A percentile compares a stretch with the other conserved stretches of the same genome.
Evolutionary conservation across 495 filamentous ascomycete species (phyloP).

Genomic region (Aspergillus diversus): DNA sequence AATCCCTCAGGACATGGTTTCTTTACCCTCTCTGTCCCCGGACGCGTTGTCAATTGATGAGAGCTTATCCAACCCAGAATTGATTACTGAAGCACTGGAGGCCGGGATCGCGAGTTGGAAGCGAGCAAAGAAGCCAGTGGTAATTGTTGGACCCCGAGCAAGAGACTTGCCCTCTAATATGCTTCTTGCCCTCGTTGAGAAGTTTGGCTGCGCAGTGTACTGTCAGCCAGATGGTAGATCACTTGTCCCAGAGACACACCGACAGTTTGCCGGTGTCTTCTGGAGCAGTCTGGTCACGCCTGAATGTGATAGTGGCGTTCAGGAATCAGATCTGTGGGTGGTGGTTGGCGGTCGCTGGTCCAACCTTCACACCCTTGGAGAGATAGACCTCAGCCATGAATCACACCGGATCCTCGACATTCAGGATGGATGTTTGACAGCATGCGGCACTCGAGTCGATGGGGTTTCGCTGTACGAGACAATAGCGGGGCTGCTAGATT

Average conservation of each 20-base stretch:
- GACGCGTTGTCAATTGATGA: neutral
- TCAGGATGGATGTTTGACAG: neutral
- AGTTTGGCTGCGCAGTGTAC: slow-evolving; percentile 23
- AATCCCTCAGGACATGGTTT: neutral
- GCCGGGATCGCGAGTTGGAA: slow-evolving; percentile 12
- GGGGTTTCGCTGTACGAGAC: neutral
- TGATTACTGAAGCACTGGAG: slow-evolving; percentile 5
- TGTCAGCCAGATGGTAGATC: slow-evolving; percentile 22
- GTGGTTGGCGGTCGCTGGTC: slow-evolving; percentile 18
- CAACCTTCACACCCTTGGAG: slow-evolving; percentile 13
- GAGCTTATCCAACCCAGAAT: neutral
- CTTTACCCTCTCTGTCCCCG: neutral
- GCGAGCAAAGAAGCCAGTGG: slow-evolving; percentile 11
- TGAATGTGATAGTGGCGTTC: slow-evolving; percentile 8
- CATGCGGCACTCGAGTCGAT: neutral
- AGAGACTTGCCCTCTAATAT: neutral
- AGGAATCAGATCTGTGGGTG: slow-evolving; percentile 22
- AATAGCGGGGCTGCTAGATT: neutral
- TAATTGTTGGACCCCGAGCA: slow-evolving; percentile 18
- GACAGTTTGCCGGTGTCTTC: slow-evolving; percentile 20
- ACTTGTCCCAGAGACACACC: slow-evolving; percentile 18
- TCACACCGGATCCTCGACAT: slow-evolving; percentile 10
- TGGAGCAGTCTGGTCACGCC: slow-evolving; percentile 11
- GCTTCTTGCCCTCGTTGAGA: slow-evolving; percentile 14
- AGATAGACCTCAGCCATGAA: neutral